Evolutionary conservation across 2,329 filamentous ascomycete species (phyloP), one percentile per base, ranked within the genome.

Genomic region (Fusarium lyarnte): DNA sequence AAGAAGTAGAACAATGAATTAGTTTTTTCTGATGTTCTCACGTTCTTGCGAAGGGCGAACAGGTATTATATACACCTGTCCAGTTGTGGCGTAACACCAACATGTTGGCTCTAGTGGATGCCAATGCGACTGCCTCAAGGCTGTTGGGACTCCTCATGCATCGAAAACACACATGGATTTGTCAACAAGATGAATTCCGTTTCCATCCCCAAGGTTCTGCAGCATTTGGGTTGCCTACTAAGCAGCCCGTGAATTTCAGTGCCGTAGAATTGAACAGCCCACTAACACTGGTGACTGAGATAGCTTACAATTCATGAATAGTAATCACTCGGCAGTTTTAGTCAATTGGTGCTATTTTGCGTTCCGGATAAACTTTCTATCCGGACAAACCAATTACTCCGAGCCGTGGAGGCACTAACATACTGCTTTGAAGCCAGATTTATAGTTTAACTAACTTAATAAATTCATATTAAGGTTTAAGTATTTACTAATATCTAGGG

Each of bases 151-250:
- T 46, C 1, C 19, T 12, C 27, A 1, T 3, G n/a, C 14, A 31
- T n/a, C 10, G 13, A 0, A 17, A 47, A 17, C 0, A 31, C 27
- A 0, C 1, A 17, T 47, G 19, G 6, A 29, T 31, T 47, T 31
- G 27, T 31, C 27, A 47, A 29, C 19, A 16, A 3, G 9, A 17
- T 47, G 0, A n/a, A 12, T 12, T 47, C 9, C 31, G 14, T 27
- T 16, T 16, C 0, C n/a, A n/a, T 47, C 45, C 13, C 29, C 27
- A 6, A 1, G 4, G 0, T 31, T 31, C 19, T 5, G 12, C 6
- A 5, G 14, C 13, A 47, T n/a, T 31, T 16, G 11, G 16, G 8
- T 17, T 9, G 19, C 42, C 8, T 13, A 13, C 25, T 19, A 27
- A 6, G 42, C n/a, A 6, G 27, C n/a, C 7, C 33, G 14, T 17